Evolutionary conservation across 2,329 filamentous ascomycete genomes (phyloP), one percentile per base, ranked within the genome.

Genomic region (Pseudogymnoascus sp.): DNA sequence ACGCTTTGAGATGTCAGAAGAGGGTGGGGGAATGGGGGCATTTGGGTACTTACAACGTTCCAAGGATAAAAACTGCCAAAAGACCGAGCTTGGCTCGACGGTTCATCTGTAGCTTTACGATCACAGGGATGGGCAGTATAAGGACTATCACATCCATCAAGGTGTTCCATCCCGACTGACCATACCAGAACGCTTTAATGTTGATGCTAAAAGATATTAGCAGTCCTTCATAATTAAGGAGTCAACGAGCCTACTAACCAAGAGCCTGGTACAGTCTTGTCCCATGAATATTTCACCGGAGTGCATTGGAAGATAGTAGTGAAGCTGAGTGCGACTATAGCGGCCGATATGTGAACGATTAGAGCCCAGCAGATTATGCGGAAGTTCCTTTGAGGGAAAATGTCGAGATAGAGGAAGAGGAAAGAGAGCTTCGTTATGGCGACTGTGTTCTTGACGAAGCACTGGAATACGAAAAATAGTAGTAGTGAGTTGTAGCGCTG

Each of bases 241-340:
- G 28, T 23, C n/a, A 61, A 60, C 3, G n/a, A 14, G 18, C 25
- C 8, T 43, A 14, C 31, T n/a, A 38, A 61, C 59, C 59, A 61
- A 11, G 43, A 49, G 43, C 43, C 43, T 7, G 43, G 37, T 5
- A 67, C 62, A 3, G 63, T 37, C 61, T 66, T 67, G 9, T 67
- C 62, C 66, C 66, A 67, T 37, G 63, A 63, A 62, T 63, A 66
- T 23, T 61, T 37, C 5, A 66, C 60, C 6, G 66, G 65, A 1
- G 60, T 63, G 59, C 66, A 67, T 43, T 65, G 64, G 21, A 64
- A 64, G 14, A 67, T 60, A 16, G 62, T 65, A n/a, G 63, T 59
- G 9, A 66, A 46, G 18, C 61, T 62, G 6, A 63, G 18, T 6
- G 64, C 37, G 12, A 63, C 43, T 14, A 61, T 53, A 2, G 40